Evolutionary conservation across 129 eudicot species (phyloP), one percentile per base, ranked within the genome.

Genomic region (Tagetes patula): DNA sequence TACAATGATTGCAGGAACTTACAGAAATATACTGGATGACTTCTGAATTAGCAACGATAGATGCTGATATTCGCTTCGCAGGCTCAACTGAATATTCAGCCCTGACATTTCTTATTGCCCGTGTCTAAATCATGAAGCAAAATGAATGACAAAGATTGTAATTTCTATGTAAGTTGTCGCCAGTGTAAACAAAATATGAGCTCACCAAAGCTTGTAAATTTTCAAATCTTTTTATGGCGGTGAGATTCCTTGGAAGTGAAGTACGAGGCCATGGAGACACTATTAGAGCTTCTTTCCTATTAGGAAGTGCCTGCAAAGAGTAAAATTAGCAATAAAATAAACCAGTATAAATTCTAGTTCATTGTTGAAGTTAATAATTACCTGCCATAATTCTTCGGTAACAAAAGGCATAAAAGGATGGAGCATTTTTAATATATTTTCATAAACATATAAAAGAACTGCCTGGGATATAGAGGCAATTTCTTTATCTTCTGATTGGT

Each of bases 361-460:
- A 6, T 36, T 11, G 41, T 4, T 61, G 30, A 36, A 36, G 30
- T 61, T 34, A 11, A 12, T 61, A 61, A 61, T 43, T 71, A 86
- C 98, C 97, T 95, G 97, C 99, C 99, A 95, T 71, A 95, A 81
- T 76, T 82, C 99, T 75, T 95, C 99, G 2, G 99, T 90, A 36
- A 95, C 99, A 85, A 88, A 95, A 34, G 99, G 99, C 99, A 90
- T 95, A 67, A 95, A 95, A 1, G 97, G 99, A 76, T 90, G 97
- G 38, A 90, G 91, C 72, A 95, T 38, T 81, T 87, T 95, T 72
- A 95, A 73, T 79, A 90, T 85, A 79, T 86, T 88, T 73, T 84
- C 96, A 68, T 84, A 95, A 56, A 88, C 96, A 79, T 95, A 95
- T 59, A 95, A 75, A 66, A 95, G 94, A 80, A 88, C 97, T 32